Percentiles rank a stretch among this genome's conserved stretches.
Evolutionary conservation across 768 basidiomycete genomes (phyloP).

Genomic region (Tulasnella calospora): DNA sequence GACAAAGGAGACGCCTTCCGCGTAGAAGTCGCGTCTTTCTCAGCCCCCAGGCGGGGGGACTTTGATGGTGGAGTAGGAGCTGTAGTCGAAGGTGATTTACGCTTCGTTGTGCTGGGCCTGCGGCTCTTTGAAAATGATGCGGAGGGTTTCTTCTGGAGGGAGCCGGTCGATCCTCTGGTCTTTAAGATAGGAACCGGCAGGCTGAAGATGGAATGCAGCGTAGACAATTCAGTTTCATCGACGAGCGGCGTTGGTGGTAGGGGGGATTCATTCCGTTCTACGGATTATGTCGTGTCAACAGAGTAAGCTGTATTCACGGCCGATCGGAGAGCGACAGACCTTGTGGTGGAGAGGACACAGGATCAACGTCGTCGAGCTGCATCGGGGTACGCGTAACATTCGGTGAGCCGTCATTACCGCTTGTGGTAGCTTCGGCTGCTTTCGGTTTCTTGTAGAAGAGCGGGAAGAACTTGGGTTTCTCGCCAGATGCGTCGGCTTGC

Average conservation of each 20-base stretch:
- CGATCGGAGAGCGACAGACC: not conserved
- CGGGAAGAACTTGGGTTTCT: constrained; percentile 17
- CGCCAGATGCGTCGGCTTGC: not conserved
- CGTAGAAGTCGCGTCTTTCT: not conserved
- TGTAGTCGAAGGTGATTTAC: not conserved
- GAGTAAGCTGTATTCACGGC: not conserved
- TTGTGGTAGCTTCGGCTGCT: not conserved
- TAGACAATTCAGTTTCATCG: not conserved
- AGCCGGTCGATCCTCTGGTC: not conserved
- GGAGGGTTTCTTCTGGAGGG: constrained; percentile 1
- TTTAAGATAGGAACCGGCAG: constrained; percentile 18
- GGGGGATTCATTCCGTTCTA: not conserved
- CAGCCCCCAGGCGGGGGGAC: not conserved
- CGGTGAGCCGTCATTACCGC: not conserved
- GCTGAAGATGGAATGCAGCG: constrained; percentile 16
- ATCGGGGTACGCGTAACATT: not conserved
- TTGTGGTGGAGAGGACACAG: constrained; percentile 20
- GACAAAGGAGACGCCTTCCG: constrained; percentile 2
- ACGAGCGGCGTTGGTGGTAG: not conserved
- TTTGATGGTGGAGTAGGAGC: not conserved
- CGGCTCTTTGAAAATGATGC: not conserved
- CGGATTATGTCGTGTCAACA: not conserved
- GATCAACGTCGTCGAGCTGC: not conserved
- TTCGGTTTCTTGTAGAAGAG: constrained; percentile 22
- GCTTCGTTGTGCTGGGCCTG: not conserved